Conservation (phyloP, 1,284 basidiomycete species). For the Puccinia hordei region DNA sequence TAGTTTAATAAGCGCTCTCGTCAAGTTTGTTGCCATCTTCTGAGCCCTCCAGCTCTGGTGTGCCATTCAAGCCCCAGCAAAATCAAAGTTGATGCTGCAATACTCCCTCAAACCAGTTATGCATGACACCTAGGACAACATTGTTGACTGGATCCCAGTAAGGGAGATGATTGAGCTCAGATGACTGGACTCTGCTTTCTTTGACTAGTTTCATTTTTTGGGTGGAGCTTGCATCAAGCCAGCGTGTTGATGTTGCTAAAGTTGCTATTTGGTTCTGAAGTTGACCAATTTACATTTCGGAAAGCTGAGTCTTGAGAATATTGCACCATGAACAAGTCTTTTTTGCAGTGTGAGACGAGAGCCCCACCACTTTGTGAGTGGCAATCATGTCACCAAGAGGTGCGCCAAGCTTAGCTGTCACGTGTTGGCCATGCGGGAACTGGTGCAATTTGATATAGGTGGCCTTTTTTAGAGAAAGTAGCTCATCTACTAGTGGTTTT, state of each 20-base stretch:
- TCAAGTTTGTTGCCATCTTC: constrained; percentile 1
- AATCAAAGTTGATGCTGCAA: constrained; percentile 29
- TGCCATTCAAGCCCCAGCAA: constrained; percentile 24
- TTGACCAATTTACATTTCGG: background rate
- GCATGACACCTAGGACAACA: constrained; percentile 20
- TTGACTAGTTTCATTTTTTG: background rate
- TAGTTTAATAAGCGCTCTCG: background rate
- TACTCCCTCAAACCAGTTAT: constrained; percentile 41
- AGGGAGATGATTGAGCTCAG: constrained; percentile 29
- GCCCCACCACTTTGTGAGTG: no score
- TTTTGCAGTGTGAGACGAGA: no score
- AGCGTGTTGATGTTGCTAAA: background rate
- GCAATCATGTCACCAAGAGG: no score
- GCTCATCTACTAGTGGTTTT: no score
- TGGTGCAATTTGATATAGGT: no score
- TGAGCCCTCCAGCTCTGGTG: background rate
- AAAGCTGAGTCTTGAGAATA: background rate
- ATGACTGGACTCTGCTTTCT: constrained; percentile 20
- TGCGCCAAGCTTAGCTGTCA: no score
- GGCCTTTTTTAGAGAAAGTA: no score
- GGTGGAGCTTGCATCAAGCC: background rate
- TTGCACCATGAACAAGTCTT: no score
- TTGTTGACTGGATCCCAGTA: constrained; percentile 47
- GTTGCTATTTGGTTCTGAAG: background rate
- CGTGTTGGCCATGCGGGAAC: no score